These are phyloP conservation scores for Trametes punicea DNA, from an alignment of 768 basidiomycete genomes.

Conservation along the genomic window DNA sequence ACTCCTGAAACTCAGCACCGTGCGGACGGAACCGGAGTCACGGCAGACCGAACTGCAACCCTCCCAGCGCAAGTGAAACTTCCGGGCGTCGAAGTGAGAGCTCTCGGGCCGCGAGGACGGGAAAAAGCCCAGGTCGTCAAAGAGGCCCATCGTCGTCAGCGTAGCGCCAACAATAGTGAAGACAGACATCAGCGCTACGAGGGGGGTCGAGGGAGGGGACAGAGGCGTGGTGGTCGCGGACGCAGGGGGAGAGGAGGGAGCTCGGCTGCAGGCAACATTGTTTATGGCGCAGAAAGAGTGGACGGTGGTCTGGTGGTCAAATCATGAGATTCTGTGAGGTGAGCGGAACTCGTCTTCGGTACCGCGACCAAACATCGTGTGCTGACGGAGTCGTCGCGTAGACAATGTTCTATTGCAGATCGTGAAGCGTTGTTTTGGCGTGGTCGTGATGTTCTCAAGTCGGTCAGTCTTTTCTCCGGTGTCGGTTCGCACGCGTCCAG, in stretches of 20 bases:
- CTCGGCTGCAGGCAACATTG: not conserved
- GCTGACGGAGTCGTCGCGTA: not conserved
- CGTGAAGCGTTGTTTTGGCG: not conserved
- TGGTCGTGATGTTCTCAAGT: not conserved
- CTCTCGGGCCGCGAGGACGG: constrained; percentile 5
- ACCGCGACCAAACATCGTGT: not conserved
- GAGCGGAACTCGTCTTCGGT: not conserved
- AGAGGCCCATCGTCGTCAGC: constrained; percentile 17
- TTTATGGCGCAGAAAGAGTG: constrained; percentile 20
- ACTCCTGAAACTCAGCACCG: not conserved
- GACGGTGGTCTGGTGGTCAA: constrained; percentile 30
- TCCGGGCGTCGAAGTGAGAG: not conserved
- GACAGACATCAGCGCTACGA: constrained; percentile 13
- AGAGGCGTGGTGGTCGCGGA: constrained; percentile 17
- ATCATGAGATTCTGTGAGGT: constrained; percentile 19
- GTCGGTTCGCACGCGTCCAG: not conserved
- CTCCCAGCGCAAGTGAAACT: constrained; percentile 2
- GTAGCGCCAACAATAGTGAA: constrained; percentile 4
- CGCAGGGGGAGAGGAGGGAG: constrained; percentile 14
- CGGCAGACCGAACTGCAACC: not conserved
- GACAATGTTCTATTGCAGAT: not conserved
- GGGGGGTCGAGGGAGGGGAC: constrained; percentile 11
- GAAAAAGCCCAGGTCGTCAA: constrained; percentile 11
- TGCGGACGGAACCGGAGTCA: not conserved
- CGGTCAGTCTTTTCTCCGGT: constrained; percentile 8